Evolutionary conservation across 768 basidiomycete genomes (phyloP).

Genomic region (Calocera viscosa): DNA sequence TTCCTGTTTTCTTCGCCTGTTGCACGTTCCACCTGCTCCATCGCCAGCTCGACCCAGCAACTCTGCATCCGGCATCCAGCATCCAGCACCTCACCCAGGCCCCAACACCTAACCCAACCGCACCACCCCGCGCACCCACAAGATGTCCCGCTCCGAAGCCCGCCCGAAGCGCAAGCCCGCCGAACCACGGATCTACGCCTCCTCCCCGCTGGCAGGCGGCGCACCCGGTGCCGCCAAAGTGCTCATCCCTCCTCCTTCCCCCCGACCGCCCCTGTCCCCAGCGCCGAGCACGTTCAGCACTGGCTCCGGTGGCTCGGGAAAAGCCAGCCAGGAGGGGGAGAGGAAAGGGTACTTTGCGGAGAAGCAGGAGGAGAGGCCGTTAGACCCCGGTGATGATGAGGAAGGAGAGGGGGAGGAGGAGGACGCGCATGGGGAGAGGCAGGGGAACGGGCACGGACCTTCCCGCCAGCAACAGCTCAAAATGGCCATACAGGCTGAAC

Average conservation of each 20-base stretch:
- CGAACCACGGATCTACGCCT: neutral
- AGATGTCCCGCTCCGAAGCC: neutral
- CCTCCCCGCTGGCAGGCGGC: neutral
- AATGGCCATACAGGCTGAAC: neutral
- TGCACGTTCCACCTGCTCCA: too few species aligned
- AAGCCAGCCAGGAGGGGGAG: neutral
- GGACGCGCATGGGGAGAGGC: too few species aligned
- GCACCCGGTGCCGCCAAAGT: neutral
- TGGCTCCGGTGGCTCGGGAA: neutral
- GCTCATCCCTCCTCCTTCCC: neutral
- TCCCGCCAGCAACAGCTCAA: neutral
- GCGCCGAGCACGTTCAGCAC: neutral
- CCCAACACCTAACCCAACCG: too few species aligned
- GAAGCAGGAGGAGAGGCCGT: neutral
- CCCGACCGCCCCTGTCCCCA: neutral
- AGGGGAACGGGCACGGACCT: neutral
- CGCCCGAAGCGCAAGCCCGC: neutral
- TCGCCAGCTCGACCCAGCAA: too few species aligned
- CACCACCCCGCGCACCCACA: neutral
- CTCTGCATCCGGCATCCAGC: too few species aligned
- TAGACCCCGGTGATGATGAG: neutral
- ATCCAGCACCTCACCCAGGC: too few species aligned
- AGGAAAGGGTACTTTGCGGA: neutral
- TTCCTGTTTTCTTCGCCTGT: too few species aligned
- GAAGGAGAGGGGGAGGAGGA: neutral